phyloP scores from a whole-genome alignment of 257 asterid species.

The Thymus quinquecostatus region DNA sequence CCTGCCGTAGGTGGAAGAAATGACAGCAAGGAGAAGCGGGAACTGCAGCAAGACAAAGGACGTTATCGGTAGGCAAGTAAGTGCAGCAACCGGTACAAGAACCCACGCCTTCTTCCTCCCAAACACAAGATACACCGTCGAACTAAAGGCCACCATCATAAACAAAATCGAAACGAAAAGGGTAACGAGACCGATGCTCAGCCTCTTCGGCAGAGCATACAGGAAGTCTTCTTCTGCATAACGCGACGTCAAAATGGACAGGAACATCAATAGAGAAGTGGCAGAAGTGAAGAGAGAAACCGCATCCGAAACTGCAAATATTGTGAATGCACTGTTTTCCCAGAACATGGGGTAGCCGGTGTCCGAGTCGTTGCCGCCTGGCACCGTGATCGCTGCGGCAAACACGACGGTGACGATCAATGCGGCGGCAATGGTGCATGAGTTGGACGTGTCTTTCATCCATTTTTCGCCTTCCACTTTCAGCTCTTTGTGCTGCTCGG shows the following conservation, averaged over 20 bases:
- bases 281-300: too few relatives aligned
- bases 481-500: constrained; percentile 27
- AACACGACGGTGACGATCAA: constrained; percentile 4
- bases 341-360: constrained; percentile 18
- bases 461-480: constrained; percentile 29
- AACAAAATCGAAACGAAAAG: constrained; percentile 14
- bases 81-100: too few relatives aligned
- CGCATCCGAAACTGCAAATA: neutral
- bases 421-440: constrained; percentile 8
- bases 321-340: neutral
- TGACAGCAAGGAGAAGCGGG: too few relatives aligned
- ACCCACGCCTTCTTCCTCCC: neutral
- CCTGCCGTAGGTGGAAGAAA: too few relatives aligned
- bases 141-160: constrained; percentile 15
- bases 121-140: neutral
- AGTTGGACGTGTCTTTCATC: constrained; percentile 22
- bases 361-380: constrained; percentile 1
- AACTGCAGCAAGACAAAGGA: too few relatives aligned
- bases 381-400: constrained; percentile 14
- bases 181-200: constrained; percentile 20
- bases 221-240: too few relatives aligned
- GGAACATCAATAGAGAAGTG: too few relatives aligned
- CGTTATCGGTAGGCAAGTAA: too few relatives aligned
- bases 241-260: too few relatives aligned
- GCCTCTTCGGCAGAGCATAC: neutral